Conservation (phyloP, 1,284 basidiomycete species). For the Cryptococcus neoformans region DNA sequence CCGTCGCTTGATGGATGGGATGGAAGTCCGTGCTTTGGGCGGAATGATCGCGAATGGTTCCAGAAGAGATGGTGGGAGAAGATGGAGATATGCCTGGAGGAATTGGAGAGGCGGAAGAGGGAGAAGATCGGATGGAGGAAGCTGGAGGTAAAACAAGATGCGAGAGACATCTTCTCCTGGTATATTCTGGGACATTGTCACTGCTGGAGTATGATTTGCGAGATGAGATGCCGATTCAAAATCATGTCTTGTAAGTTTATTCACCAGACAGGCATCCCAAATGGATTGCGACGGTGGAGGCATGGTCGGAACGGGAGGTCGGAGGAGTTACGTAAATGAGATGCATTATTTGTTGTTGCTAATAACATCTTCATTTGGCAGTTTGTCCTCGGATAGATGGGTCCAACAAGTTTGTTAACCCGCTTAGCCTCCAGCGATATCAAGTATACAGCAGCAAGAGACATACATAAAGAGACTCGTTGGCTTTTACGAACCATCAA, state of each 20-base stretch:
- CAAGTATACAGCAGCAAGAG: no score
- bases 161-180: conserved; percentile 21
- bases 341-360: no score
- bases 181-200: conserved; percentile 8
- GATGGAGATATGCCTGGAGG: conserved; percentile 21
- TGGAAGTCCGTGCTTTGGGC: conserved; percentile 28
- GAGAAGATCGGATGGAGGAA: conserved; percentile 14
- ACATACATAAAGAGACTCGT: no score
- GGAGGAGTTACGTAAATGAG: no score
- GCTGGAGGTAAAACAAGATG: conserved; percentile 27
- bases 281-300: no score
- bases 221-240: neutral
- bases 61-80: conserved; percentile 27
- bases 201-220: neutral
- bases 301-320: no score
- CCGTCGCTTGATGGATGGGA: conserved; percentile 37
- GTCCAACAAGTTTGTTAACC: no score
- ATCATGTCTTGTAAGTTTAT: neutral
- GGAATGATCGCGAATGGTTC: conserved; percentile 23
- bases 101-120: conserved; percentile 29
- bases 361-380: no score
- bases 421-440: no score
- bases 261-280: neutral
- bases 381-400: no score
- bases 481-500: no score